Base-by-base conservation (phyloP, 768 basidiomycete species). In the Psilocybe tampanensis region DNA sequence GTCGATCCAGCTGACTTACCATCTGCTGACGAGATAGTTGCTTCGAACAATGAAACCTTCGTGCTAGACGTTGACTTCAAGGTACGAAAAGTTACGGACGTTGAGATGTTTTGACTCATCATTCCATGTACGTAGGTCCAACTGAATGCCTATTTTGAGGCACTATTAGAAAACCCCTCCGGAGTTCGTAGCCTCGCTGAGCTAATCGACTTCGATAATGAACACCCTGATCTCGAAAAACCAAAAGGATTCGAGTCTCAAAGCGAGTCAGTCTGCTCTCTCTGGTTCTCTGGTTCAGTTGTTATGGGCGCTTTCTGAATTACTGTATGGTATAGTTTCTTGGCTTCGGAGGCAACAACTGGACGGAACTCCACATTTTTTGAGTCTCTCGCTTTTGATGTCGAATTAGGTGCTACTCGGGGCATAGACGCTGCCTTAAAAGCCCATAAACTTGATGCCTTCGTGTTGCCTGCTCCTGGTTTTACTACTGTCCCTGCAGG, bases 1-100 rank as follows among this genome's bases (percentile, higher is more conserved):
- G 74, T 88, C 7, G 86, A 89, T 63, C 84, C 86, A 0, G 82
- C 85, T 1, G 83, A 88, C 56, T 69, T 89, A 15, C 80, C 85
- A 0, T 80, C 81, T 23, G 81, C 80, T 2, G 74, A 78, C 0
- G 84, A 83, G 52, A 76, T 84, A 11, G 61, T 75, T 18, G 57
- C 61, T 2, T 80, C 80, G 0, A 76, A 77, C 13, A 83, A 85
- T 54, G 85, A 88, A 65, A 80, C 74, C 0, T 67, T 83, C 15
- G 86, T 87, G 2, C 59, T 84, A n/a, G 62, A 73, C 11, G 70
- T 74, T 0, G 86, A 88, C 59, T 84, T 88, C 71, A 88, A 86
- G 76, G 86, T 81, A 47, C 41, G 65, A 17, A 22, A 15, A 12
- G 18, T 22, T 19, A 11, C n/a, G 15, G 8, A 39, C 12, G 42